phyloP scores from a whole-genome alignment of 2,329 filamentous ascomycete genomes.

The Rhynchosporium secalis region DNA sequence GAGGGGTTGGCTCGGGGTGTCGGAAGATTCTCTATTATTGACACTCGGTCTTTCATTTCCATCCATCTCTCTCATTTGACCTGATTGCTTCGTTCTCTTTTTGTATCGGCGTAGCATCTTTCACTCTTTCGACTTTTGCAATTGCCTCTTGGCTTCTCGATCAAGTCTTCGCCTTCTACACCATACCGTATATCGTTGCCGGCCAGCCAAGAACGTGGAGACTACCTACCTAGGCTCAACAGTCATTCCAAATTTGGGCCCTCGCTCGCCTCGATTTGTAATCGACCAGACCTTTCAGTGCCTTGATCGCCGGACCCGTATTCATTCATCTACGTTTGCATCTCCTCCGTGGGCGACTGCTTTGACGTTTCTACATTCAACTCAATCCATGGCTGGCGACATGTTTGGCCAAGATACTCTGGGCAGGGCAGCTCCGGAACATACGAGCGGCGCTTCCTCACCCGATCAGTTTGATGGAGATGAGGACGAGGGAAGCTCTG shows the following conservation, averaged over 20 bases:
- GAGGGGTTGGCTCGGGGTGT: not conserved
- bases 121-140: not conserved
- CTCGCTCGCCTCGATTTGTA: not conserved
- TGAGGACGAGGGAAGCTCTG: conserved; percentile 27
- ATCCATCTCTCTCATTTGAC: not conserved
- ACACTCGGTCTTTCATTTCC: not conserved
- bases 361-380: not conserved
- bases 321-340: not conserved
- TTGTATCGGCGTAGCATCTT: not conserved
- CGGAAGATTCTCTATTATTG: conserved; percentile 8
- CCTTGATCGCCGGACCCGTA: conserved; percentile 7
- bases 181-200: not conserved
- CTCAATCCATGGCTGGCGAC: conserved; percentile 20
- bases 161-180: not conserved
- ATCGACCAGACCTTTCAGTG: not conserved
- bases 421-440: conserved; percentile 23
- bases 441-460: conserved; percentile 31
- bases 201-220: conserved; percentile 1
- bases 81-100: not conserved
- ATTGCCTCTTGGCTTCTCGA: not conserved
- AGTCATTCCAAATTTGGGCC: not conserved
- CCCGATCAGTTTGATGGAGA: conserved; percentile 35
- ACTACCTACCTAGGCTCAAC: not conserved
- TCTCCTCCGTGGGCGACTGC: not conserved
- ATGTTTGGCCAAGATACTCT: conserved; percentile 25